These are phyloP conservation scores for Fusarium sp. DNA, from an alignment of 2,329 filamentous ascomycete genomes.

Conservation along the genomic window DNA sequence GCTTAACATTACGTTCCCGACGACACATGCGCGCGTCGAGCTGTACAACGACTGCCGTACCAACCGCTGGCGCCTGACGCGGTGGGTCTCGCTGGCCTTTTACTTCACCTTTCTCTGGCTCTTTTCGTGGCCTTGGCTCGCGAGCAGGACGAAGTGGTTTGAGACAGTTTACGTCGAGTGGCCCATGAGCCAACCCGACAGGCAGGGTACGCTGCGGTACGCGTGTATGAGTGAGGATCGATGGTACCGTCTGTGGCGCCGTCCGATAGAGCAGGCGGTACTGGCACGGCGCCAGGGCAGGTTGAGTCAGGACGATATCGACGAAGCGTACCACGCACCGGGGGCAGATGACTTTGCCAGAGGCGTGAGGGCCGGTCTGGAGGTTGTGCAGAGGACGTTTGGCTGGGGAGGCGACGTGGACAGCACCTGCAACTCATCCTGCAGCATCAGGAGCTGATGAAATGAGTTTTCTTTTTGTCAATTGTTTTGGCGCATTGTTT, in stretches of 20 bases:
- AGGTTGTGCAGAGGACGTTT: slow-evolving; percentile 64
- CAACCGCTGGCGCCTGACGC: slow-evolving; percentile 73
- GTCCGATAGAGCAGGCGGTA: slow-evolving; percentile 69
- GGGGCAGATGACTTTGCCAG: slow-evolving; percentile 57
- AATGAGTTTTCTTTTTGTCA: background rate
- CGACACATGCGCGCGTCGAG: slow-evolving; percentile 66
- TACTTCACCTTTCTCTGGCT: slow-evolving; percentile 76
- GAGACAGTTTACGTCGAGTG: slow-evolving; percentile 73
- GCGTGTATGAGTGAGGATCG: slow-evolving; percentile 67
- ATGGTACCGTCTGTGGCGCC: slow-evolving; percentile 73
- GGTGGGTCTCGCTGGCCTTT: slow-evolving; percentile 74
- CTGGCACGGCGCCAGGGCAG: slow-evolving; percentile 66
- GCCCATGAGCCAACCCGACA: slow-evolving; percentile 50
- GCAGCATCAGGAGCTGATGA: slow-evolving; percentile 2
- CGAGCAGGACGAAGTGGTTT: slow-evolving; percentile 75
- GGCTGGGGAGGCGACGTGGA: slow-evolving; percentile 59
- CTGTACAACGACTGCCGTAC: slow-evolving; percentile 72
- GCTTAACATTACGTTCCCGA: slow-evolving; percentile 69
- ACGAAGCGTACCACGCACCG: slow-evolving; percentile 48
- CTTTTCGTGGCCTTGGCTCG: slow-evolving; percentile 77
- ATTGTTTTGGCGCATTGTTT: slow-evolving; percentile 1
- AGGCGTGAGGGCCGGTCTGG: slow-evolving; percentile 61
- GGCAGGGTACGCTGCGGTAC: slow-evolving; percentile 58
- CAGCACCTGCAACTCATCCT: slow-evolving; percentile 16
- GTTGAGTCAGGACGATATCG: slow-evolving; percentile 69